Evolutionary conservation across 805 yeast species (phyloP), one percentile per base, ranked within the genome.

Genomic region (Kodamaea nitidulidarum): DNA sequence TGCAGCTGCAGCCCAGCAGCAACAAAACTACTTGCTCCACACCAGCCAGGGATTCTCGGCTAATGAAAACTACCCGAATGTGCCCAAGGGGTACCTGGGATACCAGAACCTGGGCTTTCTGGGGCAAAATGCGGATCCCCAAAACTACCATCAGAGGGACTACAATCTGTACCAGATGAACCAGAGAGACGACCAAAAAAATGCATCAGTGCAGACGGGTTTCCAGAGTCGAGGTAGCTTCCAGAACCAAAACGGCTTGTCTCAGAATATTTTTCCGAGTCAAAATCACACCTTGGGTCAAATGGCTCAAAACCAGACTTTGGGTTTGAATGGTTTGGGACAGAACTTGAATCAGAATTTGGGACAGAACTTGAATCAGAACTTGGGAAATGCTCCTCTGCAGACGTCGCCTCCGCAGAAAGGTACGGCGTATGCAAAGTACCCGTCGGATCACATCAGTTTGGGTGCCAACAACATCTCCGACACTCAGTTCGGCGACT

Each of bases 1-100:
- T 2, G 56, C 64, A n/a, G 64, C 64, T 11, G 61, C 60, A 11
- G 60, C 54, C 15, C 60, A 53, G 31, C 61, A 58, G 30, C 63
- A 52, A 35, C 56, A 48, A 24, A 51, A 47, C 28, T 35, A 40
- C 15, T 40, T 38, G 15, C 44, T 41, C 9, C 41, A 40, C 17
- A 39, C 41, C 14, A 40, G 36, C 16, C 47, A 40, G 16, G 31
- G 28, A 4, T 14, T 8, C 40, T 30, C 32, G 16, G 22, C 15
- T 10, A 30, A 7, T 12, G 21, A 30, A 4, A 34, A 35, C 15
- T 21, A 21, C 29, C 45, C 24, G 29, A 15, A 32, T 15, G 38
- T 35, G 32, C 41, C 38, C 22, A 43, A 41, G 12, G 35, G 26
- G 18, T 21, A 26, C 18, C 21, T 12, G 15, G 31, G 31, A 4